A percentile compares a stretch with the other conserved stretches of the same genome.
These are phyloP conservation scores for Entonaema liquescens DNA, from an alignment of 495 filamentous ascomycete genomes.

Conservation along the genomic window DNA sequence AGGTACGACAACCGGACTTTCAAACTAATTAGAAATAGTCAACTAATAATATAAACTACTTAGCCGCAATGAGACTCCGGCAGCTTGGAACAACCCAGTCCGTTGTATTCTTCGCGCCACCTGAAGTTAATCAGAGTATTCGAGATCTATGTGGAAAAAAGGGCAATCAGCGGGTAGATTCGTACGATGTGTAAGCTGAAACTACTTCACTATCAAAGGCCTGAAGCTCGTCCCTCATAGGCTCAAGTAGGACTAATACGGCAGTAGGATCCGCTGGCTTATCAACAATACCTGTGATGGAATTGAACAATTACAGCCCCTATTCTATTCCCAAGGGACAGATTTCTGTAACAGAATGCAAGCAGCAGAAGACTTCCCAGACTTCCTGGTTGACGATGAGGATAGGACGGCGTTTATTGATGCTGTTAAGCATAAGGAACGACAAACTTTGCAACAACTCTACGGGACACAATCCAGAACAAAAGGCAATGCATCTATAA, in stretches of 20 bases:
- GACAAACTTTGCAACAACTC: slow-evolving; percentile 48
- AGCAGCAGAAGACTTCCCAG: slow-evolving; percentile 41
- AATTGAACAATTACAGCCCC: slow-evolving; percentile 62
- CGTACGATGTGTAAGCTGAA: slow-evolving; percentile 56
- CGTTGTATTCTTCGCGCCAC: slow-evolving; percentile 49
- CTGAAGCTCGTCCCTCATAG: not conserved
- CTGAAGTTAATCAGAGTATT: slow-evolving; percentile 59
- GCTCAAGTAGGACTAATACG: slow-evolving; percentile 7
- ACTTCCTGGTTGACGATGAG: slow-evolving; percentile 30
- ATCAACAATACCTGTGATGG: slow-evolving; percentile 66
- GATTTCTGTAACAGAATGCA: slow-evolving; percentile 61
- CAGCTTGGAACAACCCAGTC: slow-evolving; percentile 49
- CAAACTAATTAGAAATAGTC: not conserved
- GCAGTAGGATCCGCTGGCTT: slow-evolving; percentile 60
- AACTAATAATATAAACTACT: not conserved
- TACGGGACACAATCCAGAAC: slow-evolving; percentile 44
- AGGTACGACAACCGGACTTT: slow-evolving; percentile 25
- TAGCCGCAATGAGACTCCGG: slow-evolving; percentile 56
- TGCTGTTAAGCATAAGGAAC: slow-evolving; percentile 47
- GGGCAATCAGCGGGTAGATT: slow-evolving; percentile 45
- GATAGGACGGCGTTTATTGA: slow-evolving; percentile 32
- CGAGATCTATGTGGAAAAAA: slow-evolving; percentile 46
- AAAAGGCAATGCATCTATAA: not conserved
- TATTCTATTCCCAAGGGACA: slow-evolving; percentile 65
- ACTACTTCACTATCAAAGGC: not conserved